Base-by-base conservation (phyloP, 2,329 filamentous ascomycete genomes). In the Eutypa lata region DNA sequence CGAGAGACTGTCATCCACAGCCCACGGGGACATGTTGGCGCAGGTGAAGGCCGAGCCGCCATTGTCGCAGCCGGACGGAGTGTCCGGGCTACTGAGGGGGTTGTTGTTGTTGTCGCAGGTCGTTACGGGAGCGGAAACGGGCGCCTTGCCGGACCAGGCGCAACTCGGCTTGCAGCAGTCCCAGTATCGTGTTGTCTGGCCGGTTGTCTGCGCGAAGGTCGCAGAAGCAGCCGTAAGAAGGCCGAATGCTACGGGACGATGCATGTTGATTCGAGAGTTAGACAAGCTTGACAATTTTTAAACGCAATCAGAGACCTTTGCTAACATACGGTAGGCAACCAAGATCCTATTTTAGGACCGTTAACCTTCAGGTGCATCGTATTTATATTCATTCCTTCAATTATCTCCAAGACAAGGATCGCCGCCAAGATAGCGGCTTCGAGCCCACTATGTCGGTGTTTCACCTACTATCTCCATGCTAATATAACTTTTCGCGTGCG, bases 161-260 rank as follows among this genome's bases (percentile, higher is more conserved):
- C 80, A 83, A 14, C 76, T 79, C 8, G 78, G 73, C 69, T 84
- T 84, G 71, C 80, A 83, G 67, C 81, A 83, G 63, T 83, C 80
- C 69, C 73, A 71, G 58, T 71, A 72, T 22, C 69, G 57, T 4
- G 69, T 71, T 38, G 69, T 69, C 40, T 40, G 35, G 28, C 63
- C 63, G 8, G 42, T 58, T 47, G 13, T 57, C 62, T 13, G 57
- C 63, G 33, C 22, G 46, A 2, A 49, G 7, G 50, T 50, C 3
- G 56, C 38, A 49, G 48, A 37, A 35, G 46, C 48, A 42, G 57
- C 54, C 24, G 58, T 50, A 31, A 58, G 24, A 49, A 61, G 52
- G 53, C 43, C 24, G 47, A 61, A 48, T 42, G 19, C 31, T 16
- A 47, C 37, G 42, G 53, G 52, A 7, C 31, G 19, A 50, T 53